Base-by-base conservation (phyloP, 2,329 filamentous ascomycete species). In the Simplicillium aogashimaense region DNA sequence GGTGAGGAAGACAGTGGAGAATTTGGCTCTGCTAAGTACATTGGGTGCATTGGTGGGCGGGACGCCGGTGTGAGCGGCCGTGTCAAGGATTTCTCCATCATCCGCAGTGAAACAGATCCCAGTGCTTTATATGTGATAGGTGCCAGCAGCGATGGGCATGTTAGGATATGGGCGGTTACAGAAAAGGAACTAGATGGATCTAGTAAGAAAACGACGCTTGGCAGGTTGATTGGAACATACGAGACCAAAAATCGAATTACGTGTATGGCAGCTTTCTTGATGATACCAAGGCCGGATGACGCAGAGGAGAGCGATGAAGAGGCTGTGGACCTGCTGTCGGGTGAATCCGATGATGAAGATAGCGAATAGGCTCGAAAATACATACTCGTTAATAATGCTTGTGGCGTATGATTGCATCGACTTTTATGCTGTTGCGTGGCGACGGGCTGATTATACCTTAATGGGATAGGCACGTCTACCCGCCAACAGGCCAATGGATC, bases 171-270 rank as follows among this genome's bases (percentile, higher is more conserved):
- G 83, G 72, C 63, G 45, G 50, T 94, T 29, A 53, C 53, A 40
- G 47, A 54, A n/a, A 52, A 53, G 14, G 65, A 72, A 42, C 56
- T 76, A 44, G 47, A 45, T 45, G 51, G 50, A 49, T 53, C 47
- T 44, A 56, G 46, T 35, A 45, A 44, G 47, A 49, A 48, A 44
- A 54, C 41, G 44, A 56, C 63, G 44, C 51, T 85, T 16, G 88
- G 86, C 25, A 72, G 64, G 47, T 57, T 94, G 41, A 57, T 95
- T 35, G 87, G 81, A 13, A 79, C 75, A 28, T 92, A 92, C 53
- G 83, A 89, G 60, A 95, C 89, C 16, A 80, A 82, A 35, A 89
- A 90, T 57, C 72, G 92, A 42, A 88, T 97, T 49, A 97, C 89
- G 30, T 97, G 92, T 57, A 56, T 97, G 53, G 80, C 78, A 51